Evolutionary conservation across 2,329 filamentous ascomycete genomes (phyloP).

Genomic region (Sporothrix brunneoviolacea): DNA sequence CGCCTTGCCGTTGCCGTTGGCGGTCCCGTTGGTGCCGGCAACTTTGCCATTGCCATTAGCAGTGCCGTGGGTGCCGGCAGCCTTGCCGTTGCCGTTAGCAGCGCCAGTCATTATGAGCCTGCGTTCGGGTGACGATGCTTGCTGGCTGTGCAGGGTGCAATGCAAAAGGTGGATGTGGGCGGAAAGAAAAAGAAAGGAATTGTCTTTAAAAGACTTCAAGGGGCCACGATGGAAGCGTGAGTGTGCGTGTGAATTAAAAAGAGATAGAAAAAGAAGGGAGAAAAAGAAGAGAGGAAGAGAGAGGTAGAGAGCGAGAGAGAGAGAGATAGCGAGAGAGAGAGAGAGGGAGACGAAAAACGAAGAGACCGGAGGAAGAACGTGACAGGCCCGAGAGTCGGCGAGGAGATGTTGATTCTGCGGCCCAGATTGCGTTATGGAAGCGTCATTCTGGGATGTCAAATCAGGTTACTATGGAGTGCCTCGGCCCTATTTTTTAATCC

Average conservation of each 20-base stretch:
- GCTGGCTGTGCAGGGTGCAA: background rate
- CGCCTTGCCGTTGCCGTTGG: too few species aligned
- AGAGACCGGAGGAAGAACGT: background rate
- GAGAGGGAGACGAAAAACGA: background rate
- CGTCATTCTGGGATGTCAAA: too few species aligned
- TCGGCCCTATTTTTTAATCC: too few species aligned
- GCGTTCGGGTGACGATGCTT: background rate
- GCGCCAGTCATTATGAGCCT: background rate
- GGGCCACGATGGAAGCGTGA: too few species aligned
- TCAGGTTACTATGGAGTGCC: too few species aligned
- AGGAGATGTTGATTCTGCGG: background rate
- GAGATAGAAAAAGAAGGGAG: background rate
- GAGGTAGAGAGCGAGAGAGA: background rate
- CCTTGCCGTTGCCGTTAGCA: too few species aligned
- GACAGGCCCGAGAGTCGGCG: slow-evolving; percentile 1
- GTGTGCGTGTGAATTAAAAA: background rate
- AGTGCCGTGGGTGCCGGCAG: too few species aligned
- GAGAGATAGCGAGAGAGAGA: background rate
- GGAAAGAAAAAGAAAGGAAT: background rate
- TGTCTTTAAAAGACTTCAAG: too few species aligned
- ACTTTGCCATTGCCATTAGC: background rate
- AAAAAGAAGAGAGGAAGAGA: too few species aligned
- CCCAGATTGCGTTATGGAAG: background rate
- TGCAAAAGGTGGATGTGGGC: background rate
- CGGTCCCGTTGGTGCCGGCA: background rate